Base-by-base conservation (phyloP, 768 basidiomycete genomes). In the Termitomyces titanicus region DNA sequence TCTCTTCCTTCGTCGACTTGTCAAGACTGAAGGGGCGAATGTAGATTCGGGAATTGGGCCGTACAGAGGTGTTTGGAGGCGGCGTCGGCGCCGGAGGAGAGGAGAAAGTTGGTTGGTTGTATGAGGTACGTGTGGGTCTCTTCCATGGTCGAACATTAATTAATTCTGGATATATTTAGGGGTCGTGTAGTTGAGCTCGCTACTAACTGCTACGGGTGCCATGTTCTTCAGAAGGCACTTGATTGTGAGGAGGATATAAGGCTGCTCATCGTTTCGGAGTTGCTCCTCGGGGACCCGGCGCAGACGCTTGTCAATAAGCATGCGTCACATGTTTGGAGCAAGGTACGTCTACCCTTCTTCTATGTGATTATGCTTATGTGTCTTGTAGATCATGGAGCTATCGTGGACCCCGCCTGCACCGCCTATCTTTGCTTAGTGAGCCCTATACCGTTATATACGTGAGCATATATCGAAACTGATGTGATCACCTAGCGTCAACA, bases 291-390 rank as follows among this genome's bases (percentile, higher is more conserved):
- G 2, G 92, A 94, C 65, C 92, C 91, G 8, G 89, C 89, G 1
- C 82, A 89, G 66, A 94, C 92, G 5, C 76, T 94, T 27, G 87
- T 93, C 8, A 93, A 93, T 69, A 94, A 94, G 68, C 92, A 94
- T 66, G 90, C 91, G 1, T 91, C 89, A 46, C 92, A 94, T 66
- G 92, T 94, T 31, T 94, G 92, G 91, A 92, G 89, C 72, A 93
- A 93, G 79, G 89, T 89, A 59, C 20, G 67, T 53, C 8, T 11
- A 3, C 6, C 27, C 10, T 3, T 27, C 33, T 1, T 35, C 2
- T 15, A 17, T 25, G 12, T 17, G 1, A 43, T 8, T 11, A 7
- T 27, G 5, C 17, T 35, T 2, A 45, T 18, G 17, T 33, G 6
- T 45, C 5, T 13, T 15, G 7, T 51, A 92, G 87, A 91, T 94